Evolutionary conservation across 331 rosid species (phyloP).

Genomic region (Dryas integrifolia): DNA sequence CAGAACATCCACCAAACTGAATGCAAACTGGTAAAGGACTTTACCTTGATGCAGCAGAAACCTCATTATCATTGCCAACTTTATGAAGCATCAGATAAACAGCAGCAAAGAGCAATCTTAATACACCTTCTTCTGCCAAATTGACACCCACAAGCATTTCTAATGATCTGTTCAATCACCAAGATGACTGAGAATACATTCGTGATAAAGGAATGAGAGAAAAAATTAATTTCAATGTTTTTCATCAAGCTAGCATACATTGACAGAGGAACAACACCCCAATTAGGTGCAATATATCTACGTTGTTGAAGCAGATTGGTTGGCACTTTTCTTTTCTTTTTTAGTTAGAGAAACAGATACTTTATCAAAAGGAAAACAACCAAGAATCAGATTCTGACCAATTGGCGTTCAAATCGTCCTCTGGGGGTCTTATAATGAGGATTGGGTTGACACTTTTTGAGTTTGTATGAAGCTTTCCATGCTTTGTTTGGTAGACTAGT

Average conservation of each 20-base stretch:
- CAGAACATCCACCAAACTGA: conserved; percentile 6
- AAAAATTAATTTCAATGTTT: conserved; percentile 17
- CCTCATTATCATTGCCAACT: conserved; percentile 74
- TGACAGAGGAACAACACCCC: not conserved
- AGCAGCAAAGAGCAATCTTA: conserved; percentile 81
- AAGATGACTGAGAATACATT: conserved; percentile 52
- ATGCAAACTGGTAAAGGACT: conserved; percentile 27
- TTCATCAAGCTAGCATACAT: conserved; percentile 11
- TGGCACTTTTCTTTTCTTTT: not conserved
- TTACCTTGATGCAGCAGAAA: conserved; percentile 92
- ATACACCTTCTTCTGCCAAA: conserved; percentile 82
- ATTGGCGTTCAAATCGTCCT: too few species aligned
- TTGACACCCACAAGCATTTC: conserved; percentile 87
- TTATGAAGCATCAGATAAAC: conserved; percentile 73
- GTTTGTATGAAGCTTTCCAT: too few species aligned
- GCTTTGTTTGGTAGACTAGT: too few species aligned
- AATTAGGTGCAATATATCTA: not conserved
- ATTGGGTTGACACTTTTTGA: too few species aligned
- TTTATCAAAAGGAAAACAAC: too few species aligned
- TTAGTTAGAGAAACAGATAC: too few species aligned
- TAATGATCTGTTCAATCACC: conserved; percentile 75
- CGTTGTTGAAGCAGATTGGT: not conserved
- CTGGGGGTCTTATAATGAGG: too few species aligned
- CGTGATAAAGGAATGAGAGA: conserved; percentile 14
- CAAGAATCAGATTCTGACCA: too few species aligned